Base-by-base conservation (phyloP, 2,329 filamentous ascomycete species). In the Acephala macrosclerotiorum region DNA sequence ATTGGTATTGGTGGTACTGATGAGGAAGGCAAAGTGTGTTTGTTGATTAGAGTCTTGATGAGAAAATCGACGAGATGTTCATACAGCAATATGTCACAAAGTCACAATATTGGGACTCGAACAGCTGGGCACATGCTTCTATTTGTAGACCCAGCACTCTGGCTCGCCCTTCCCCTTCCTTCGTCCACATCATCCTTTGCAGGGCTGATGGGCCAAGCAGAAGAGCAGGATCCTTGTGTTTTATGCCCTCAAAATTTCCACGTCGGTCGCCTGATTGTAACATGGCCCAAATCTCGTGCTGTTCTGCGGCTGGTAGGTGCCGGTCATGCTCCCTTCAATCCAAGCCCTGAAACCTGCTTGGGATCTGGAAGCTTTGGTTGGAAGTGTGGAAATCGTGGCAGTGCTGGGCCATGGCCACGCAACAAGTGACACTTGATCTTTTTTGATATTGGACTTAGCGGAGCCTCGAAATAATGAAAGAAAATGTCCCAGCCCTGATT, bases 181-280 rank as follows among this genome's bases (percentile, higher is more conserved):
- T 62, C 29, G 55, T 51, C 60, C 60, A 62, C 51, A 14, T 62
- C 40, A 57, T 56, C 33, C 42, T 53, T 63, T 61, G 58, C 67
- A 70, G 69, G 67, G 66, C 66, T 68, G 69, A 68, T 58, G 64
- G 53, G 47, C 61, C 36, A 36, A 45, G 38, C 40, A 33, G 22
- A 53, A 64, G 55, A 63, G 25, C 36, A 33, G 26, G 29, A 58
- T 66, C 64, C 66, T 64, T 70, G 68, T 55, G 33, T 63, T 69
- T 62, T 25, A 67, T 69, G 66, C 61, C 61, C 35, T 69, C 60
- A 26, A 61, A 42, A 51, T 36, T 53, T 63, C 58, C 25, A 65
- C 51, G 45, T 60, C 65, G 58, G 65, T 69, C 63, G 68, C 68
- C 68, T 70, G 63, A 69, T 51, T 64, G 61, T 66, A 60, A 63